Conservation (phyloP, 1,284 basidiomycete species). For the Sparassis latifolia region DNA sequence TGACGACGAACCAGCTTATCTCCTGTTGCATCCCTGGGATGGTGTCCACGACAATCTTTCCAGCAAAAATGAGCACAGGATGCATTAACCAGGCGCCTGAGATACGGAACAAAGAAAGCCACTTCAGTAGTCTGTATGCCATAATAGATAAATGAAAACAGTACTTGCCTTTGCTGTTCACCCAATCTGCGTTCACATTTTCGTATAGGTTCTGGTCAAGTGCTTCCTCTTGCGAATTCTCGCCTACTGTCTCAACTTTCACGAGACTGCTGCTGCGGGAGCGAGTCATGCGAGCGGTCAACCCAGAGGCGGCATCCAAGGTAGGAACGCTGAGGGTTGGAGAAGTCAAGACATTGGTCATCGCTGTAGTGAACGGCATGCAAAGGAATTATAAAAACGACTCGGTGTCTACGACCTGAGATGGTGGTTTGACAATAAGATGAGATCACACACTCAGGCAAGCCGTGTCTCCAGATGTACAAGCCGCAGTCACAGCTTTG, state of each 20-base stretch:
- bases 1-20: slow-evolving; percentile 94
- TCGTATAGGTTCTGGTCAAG: slow-evolving; percentile 79
- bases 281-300: slow-evolving; percentile 41
- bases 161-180: slow-evolving; percentile 88
- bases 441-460: too few relatives aligned
- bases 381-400: neutral
- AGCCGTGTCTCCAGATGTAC: too few relatives aligned
- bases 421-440: too few relatives aligned
- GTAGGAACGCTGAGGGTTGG: slow-evolving; percentile 22
- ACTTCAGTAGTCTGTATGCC: slow-evolving; percentile 1
- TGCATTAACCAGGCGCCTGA: slow-evolving; percentile 95
- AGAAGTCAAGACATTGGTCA: slow-evolving; percentile 20
- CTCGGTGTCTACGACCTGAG: too few relatives aligned
- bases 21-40: slow-evolving; percentile 93
- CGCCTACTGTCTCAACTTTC: slow-evolving; percentile 84
- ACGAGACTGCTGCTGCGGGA: slow-evolving; percentile 75
- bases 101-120: neutral
- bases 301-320: slow-evolving; percentile 17
- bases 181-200: slow-evolving; percentile 97
- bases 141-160: neutral
- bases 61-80: slow-evolving; percentile 84
- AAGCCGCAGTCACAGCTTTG: too few relatives aligned
- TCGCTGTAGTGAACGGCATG: slow-evolving; percentile 2
- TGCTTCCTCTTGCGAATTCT: slow-evolving; percentile 70
- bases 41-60: slow-evolving; percentile 91